Percentiles rank a stretch among this genome's conserved stretches.
Evolutionary conservation across 306 rosid species (phyloP).

Genomic region (Dryas drummondii): DNA sequence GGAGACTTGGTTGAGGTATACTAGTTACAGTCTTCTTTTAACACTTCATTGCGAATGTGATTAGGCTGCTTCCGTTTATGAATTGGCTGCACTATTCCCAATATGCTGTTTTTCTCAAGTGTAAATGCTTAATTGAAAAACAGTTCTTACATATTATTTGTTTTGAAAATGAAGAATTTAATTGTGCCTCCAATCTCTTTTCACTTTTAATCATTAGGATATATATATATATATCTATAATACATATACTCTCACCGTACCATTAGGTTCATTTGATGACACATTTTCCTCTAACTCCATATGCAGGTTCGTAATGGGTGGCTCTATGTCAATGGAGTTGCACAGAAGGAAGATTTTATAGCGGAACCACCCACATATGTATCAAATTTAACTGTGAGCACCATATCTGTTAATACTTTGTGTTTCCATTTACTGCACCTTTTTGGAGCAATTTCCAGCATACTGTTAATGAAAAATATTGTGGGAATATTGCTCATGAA

Average conservation of each 20-base stretch:
- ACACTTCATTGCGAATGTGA: not conserved
- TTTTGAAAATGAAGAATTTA: no score
- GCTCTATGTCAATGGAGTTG: constrained; percentile 72
- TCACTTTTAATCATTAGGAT: no score
- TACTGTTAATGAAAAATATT: constrained; percentile 2
- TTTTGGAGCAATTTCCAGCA: not conserved
- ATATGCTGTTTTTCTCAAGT: no score
- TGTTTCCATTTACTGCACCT: constrained; percentile 18
- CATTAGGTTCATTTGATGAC: constrained; percentile 11
- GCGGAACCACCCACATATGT: constrained; percentile 53
- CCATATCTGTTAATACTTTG: constrained; percentile 7
- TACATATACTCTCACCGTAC: no score
- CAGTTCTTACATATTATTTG: no score
- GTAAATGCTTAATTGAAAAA: no score
- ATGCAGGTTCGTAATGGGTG: constrained; percentile 57
- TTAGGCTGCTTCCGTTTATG: not conserved
- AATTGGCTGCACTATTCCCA: no score
- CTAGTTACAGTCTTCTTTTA: not conserved
- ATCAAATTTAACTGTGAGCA: constrained; percentile 49
- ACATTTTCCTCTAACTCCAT: constrained; percentile 21
- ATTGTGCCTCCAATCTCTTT: no score
- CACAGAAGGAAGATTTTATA: constrained; percentile 65
- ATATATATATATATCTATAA: no score
- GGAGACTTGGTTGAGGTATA: constrained; percentile 82
- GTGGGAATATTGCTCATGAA: not conserved